phyloP scores from a whole-genome alignment of 2,329 filamentous ascomycete species.

The Myriosclerotinia duriaeana region DNA sequence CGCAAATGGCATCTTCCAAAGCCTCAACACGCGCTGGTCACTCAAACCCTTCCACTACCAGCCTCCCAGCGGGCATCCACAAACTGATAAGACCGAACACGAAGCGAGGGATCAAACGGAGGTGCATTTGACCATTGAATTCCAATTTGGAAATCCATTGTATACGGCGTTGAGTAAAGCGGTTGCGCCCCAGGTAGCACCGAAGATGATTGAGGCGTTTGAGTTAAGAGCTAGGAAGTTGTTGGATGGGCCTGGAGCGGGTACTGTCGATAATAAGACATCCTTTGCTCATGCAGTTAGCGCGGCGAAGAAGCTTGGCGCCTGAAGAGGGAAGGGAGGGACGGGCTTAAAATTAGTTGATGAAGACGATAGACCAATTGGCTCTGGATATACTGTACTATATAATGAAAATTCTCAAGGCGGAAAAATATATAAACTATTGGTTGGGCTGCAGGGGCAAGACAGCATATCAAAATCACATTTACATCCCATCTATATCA shows the following conservation, averaged over 20 bases:
- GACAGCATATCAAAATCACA: not conserved
- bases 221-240: slow-evolving; percentile 72
- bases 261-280: slow-evolving; percentile 11
- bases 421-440: not conserved
- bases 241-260: slow-evolving; percentile 41
- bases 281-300: slow-evolving; percentile 15
- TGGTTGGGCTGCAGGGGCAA: not conserved
- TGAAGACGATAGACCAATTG: not conserved
- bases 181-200: slow-evolving; percentile 80
- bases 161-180: slow-evolving; percentile 80
- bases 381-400: slow-evolving; percentile 1
- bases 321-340: not conserved
- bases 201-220: slow-evolving; percentile 90
- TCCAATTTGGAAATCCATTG: slow-evolving; percentile 84
- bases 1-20: slow-evolving; percentile 60
- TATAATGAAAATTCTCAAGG: not conserved
- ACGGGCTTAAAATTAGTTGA: too few relatives aligned
- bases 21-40: slow-evolving; percentile 69
- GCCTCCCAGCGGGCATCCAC: slow-evolving; percentile 43
- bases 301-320: slow-evolving; percentile 24
- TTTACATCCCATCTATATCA: not conserved
- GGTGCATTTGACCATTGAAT: slow-evolving; percentile 74
- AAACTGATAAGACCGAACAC: slow-evolving; percentile 35
- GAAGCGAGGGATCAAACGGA: slow-evolving; percentile 57
- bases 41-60: slow-evolving; percentile 53